Percentiles rank a stretch among this genome's conserved stretches.
Evolutionary conservation across 31 red algal species (phyloP).

Genomic region (Odonthalia washingtoniensis): DNA sequence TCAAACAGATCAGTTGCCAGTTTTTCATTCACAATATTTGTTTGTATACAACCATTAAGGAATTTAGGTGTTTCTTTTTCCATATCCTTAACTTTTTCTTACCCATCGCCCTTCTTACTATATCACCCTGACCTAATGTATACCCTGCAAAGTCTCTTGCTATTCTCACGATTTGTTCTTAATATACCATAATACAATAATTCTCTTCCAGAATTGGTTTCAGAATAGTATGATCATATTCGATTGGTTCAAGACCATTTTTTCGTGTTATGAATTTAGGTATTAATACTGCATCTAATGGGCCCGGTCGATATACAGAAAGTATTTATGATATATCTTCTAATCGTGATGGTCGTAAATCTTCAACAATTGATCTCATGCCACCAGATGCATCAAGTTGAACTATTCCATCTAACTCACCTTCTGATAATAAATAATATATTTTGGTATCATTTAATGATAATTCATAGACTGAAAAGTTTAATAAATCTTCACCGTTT

Average conservation of each 20-base stretch:
- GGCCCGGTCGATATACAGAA: constrained; percentile 94
- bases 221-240: too few species aligned
- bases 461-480: constrained; percentile 73
- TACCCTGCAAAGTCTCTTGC: constrained; percentile 83
- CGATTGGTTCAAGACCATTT: constrained; percentile 76
- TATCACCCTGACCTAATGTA: constrained; percentile 83
- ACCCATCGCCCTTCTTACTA: constrained; percentile 90
- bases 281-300: constrained; percentile 93
- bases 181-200: constrained; percentile 91
- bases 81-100: constrained; percentile 80
- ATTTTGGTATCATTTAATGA: constrained; percentile 78
- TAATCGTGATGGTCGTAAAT: constrained; percentile 81
- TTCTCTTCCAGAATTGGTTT: constrained; percentile 85
- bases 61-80: too few species aligned
- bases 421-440: constrained; percentile 79
- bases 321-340: constrained; percentile 93
- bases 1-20: too few species aligned
- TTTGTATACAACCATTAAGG: too few species aligned
- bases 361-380: constrained; percentile 87
- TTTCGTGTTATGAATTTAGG: constrained; percentile 86
- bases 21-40: too few species aligned
- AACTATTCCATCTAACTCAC: constrained; percentile 93
- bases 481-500: constrained; percentile 48
- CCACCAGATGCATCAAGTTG: constrained; percentile 94
- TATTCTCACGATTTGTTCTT: constrained; percentile 93